Evolutionary conservation across 1,284 basidiomycete genomes (phyloP), one percentile per base, ranked within the genome.

Genomic region (Puccinia horiana): DNA sequence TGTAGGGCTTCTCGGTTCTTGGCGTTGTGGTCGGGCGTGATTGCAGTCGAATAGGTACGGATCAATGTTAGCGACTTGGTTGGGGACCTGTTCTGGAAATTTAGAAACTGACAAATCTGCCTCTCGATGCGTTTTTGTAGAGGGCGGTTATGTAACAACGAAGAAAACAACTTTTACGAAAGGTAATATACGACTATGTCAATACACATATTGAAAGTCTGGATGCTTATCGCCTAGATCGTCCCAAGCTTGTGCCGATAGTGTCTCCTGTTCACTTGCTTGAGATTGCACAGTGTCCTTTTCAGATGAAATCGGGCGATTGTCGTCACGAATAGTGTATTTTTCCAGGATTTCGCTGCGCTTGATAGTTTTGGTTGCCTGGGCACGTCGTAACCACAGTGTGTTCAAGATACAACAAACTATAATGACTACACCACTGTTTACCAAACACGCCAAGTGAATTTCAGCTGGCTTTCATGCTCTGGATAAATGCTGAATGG

Each of bases 141-240:
- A n/a, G n/a, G n/a, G n/a, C n/a, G n/a, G n/a, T n/a, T n/a, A n/a
- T n/a, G n/a, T n/a, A 16, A 47, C 16, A 47, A 8, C 44, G 16
- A 47, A 47, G 44, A 47, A 26, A 56, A 5, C n/a, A 56, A 56
- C 9, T 23, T 26, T 8, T 4, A 9, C 54, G 26, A 56, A 26
- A 26, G 6, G 26, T 23, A 5, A 26, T 26, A 56, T 56, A 20
- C 29, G 20, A 5, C 4, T 26, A 56, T 6, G 12, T 65, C 20
- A 65, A n/a, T 65, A 65, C 18, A 65, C 35, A 65, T 76, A 76
- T 42, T 76, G 23, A 32, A 56, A 76, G 42, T 76, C 74, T 42
- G 74, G 74, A 23, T 76, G 74, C 26, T 47, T 37, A 42, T 76
- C 74, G 12, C 74, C 74, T 20, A 76, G 58, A 29, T 63, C n/a